Conservation (phyloP, 306 rosid species). For the Sechiopsis laciniata region DNA sequence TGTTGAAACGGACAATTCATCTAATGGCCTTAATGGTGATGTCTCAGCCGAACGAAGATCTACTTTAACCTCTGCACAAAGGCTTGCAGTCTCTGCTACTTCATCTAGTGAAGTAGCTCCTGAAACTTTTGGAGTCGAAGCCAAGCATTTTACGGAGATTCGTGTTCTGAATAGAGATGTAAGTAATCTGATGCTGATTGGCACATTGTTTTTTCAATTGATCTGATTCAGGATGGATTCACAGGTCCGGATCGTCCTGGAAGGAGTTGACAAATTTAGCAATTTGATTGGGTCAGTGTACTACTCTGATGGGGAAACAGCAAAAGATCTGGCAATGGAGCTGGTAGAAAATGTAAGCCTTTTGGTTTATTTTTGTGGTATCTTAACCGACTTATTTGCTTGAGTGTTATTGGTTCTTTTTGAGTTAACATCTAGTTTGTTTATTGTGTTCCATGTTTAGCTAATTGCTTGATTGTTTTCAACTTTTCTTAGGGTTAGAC, state of each 20-base stretch:
- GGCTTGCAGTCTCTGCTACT: slow-evolving; percentile 65
- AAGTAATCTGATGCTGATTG: slow-evolving; percentile 26
- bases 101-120: slow-evolving; percentile 49
- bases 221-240: slow-evolving; percentile 37
- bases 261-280: slow-evolving; percentile 92
- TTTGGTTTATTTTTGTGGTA: not conserved
- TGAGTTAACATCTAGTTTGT: not conserved
- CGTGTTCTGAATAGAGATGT: slow-evolving; percentile 84
- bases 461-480: not conserved
- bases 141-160: slow-evolving; percentile 89
- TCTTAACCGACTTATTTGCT: not conserved
- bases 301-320: slow-evolving; percentile 90
- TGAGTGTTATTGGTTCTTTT: too few species aligned
- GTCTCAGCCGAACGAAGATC: slow-evolving; percentile 60
- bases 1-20: slow-evolving; percentile 44
- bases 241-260: slow-evolving; percentile 88
- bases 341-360: slow-evolving; percentile 76
- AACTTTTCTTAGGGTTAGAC: not conserved
- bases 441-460: not conserved
- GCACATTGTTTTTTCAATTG: slow-evolving; percentile 19
- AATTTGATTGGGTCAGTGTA: slow-evolving; percentile 92
- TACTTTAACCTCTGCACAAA: slow-evolving; percentile 89
- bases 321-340: slow-evolving; percentile 89
- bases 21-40: slow-evolving; percentile 62
- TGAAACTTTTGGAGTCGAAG: slow-evolving; percentile 79